These are phyloP conservation scores for Puccinia hordei DNA, from an alignment of 1,284 basidiomycete species.

Conservation along the genomic window DNA sequence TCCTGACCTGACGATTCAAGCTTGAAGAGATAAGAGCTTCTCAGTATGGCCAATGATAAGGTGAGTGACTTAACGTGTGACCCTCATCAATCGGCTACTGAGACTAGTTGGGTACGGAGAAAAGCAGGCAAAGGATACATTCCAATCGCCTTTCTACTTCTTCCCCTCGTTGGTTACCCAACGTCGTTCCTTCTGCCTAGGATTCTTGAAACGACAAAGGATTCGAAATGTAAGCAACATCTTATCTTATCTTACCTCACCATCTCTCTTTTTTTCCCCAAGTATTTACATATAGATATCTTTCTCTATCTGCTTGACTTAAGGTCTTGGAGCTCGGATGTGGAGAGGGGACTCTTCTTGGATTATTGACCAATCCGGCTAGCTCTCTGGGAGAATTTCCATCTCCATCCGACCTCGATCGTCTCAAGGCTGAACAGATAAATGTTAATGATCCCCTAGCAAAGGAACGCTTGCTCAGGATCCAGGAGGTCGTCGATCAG, in stretches of 20 bases:
- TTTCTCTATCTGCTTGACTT: neutral
- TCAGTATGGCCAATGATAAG: neutral
- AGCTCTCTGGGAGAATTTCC: constrained; percentile 21
- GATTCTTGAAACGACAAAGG: constrained; percentile 34
- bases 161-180: constrained; percentile 30
- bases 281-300: too few species aligned
- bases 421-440: neutral
- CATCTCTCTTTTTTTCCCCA: too few species aligned
- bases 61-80: neutral
- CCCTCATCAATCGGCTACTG: neutral
- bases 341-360: constrained; percentile 35
- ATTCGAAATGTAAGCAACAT: constrained; percentile 19
- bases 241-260: too few species aligned
- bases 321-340: constrained; percentile 42
- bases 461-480: neutral
- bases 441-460: neutral
- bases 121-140: neutral
- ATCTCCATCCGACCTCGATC: neutral
- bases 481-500: constrained; percentile 1
- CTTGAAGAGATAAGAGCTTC: too few species aligned
- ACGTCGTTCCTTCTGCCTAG: constrained; percentile 33
- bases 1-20: too few species aligned
- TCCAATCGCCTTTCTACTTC: constrained; percentile 28
- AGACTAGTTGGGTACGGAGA: neutral
- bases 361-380: constrained; percentile 26